Evolutionary conservation across 192 early-diverging fungal species (phyloP).

Genomic region (Radiomyces spectabilis): DNA sequence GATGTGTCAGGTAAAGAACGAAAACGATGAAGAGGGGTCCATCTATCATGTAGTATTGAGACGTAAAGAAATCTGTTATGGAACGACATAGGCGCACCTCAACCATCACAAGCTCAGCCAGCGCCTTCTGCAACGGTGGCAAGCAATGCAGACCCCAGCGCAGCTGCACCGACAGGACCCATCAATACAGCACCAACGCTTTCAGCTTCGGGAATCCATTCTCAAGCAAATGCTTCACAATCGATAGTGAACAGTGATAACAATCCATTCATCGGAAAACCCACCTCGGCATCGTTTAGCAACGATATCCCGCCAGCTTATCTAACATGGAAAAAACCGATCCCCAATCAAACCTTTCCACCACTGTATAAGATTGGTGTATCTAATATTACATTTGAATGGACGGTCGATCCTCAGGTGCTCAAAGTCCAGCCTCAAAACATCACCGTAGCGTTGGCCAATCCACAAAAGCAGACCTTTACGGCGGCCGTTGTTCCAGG

Average conservation of each 20-base stretch:
- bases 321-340: conserved; percentile 27
- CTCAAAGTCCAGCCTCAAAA: conserved; percentile 19
- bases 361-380: conserved; percentile 27
- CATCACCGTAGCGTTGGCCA: conserved; percentile 20
- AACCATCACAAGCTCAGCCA: not conserved
- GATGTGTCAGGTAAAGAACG: no score
- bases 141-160: not conserved
- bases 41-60: no score
- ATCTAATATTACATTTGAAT: conserved; percentile 22
- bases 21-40: no score
- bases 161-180: not conserved
- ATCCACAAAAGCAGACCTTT: conserved; percentile 26
- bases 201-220: not conserved
- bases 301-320: conserved; percentile 25
- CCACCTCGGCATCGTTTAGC: conserved; percentile 10
- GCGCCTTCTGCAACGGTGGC: not conserved
- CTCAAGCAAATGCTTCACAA: conserved; percentile 13
- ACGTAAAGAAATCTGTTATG: no score
- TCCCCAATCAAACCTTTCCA: conserved; percentile 23
- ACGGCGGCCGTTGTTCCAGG: conserved; percentile 12
- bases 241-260: conserved; percentile 1
- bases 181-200: not conserved
- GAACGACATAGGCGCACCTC: no score
- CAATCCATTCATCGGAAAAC: conserved; percentile 23
- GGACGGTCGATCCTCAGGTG: conserved; percentile 16